phyloP scores from a whole-genome alignment of 306 rosid species.

The Carpinus viminea region DNA sequence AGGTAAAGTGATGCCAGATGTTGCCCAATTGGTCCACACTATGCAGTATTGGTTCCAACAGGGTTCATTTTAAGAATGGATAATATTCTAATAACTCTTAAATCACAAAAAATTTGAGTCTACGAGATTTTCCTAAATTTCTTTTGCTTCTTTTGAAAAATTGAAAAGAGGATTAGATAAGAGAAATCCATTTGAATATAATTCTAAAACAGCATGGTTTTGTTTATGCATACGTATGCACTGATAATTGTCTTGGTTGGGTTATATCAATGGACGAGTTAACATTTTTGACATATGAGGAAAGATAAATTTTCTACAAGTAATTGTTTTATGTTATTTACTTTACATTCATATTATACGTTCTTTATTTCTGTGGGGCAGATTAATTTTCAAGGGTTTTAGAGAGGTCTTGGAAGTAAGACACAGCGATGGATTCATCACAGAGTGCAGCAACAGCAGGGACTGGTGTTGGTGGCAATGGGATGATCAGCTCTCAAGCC shows the following conservation, averaged over 20 bases:
- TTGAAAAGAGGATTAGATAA: neutral
- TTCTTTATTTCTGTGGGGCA: neutral
- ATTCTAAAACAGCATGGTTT: neutral
- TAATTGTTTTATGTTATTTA: neutral
- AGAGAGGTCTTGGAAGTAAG: neutral
- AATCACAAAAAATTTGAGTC: neutral
- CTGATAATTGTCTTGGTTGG: neutral
- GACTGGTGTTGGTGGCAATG: conserved; percentile 73
- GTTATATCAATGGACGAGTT: neutral
- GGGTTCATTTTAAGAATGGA: neutral
- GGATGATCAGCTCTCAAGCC: conserved; percentile 45
- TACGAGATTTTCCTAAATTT: neutral
- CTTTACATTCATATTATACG: neutral
- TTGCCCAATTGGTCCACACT: neutral
- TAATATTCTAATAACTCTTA: neutral
- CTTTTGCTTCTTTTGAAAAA: neutral
- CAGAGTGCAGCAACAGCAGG: conserved; percentile 50
- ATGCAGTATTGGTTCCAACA: neutral
- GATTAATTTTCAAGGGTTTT: neutral
- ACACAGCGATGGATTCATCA: conserved; percentile 56
- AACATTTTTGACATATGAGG: neutral
- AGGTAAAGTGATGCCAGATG: neutral
- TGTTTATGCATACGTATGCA: neutral
- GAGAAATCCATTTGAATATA: neutral
- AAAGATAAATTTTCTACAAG: neutral